Evolutionary conservation across 140 eudicot species (phyloP), one percentile per base, ranked within the genome.

Genomic region (Stevia rebaudiana): DNA sequence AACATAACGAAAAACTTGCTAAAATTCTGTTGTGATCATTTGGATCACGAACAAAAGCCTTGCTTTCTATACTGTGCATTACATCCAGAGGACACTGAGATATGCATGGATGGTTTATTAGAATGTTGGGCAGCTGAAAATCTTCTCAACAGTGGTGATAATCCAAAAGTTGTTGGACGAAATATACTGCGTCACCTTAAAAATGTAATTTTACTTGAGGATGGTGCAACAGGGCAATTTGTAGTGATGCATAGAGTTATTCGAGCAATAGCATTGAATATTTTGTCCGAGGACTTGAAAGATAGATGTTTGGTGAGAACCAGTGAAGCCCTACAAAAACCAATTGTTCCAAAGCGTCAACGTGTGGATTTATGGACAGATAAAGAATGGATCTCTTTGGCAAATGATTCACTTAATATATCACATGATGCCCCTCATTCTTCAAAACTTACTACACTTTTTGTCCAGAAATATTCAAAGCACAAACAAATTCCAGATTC

Each of bases 221-320:
- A 61, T 54, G 68, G 79, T 3, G 63, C 11, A 22, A 61, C 63
- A 0, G 43, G 44, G 16, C 19, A 55, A 3, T 41, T 43, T 7
- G 82, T 72, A 22, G 53, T 39, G 35, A 78, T 78, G 82, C 76
- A 68, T 28, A 78, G 60, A 55, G 24, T 67, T 50, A 67, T 78
- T 42, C 65, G 82, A 23, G 43, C 46, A 30, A 35, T 57, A 47
- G 74, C 82, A 3, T 17, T 67, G 23, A 68, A 41, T 46, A 36
- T 39, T 7, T 25, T 54, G 36, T 36, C 56, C 11, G 55, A 25
- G 40, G 62, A 58, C 8, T 30, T n/a, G 50, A 43, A 58, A 41
- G 63, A 35, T 33, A 61, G 43, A 46, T 52, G 76, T 52, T 41
- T 67, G 49, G 75, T 72, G 68, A 60, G 44, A 61, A 67, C 78